These are phyloP conservation scores for Aspergillus sparsus DNA, from an alignment of 495 filamentous ascomycete genomes.

Conservation along the genomic window DNA sequence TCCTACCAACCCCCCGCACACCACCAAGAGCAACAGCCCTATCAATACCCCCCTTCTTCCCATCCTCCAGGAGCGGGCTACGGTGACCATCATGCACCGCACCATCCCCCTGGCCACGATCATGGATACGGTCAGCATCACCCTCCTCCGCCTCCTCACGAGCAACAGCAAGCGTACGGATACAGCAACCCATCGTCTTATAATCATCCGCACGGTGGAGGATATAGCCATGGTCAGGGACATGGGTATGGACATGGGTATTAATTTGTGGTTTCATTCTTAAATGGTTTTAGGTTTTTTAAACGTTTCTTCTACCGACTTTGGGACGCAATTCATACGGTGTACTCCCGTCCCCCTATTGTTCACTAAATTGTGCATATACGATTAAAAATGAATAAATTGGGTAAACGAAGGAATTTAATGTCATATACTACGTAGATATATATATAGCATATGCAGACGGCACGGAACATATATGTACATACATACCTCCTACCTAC, in stretches of 20 bases:
- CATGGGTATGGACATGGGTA: slow-evolving; percentile 10
- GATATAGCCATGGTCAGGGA: slow-evolving; percentile 2
- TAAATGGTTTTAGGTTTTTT: background rate
- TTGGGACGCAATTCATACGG: too few species aligned
- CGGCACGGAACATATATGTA: too few species aligned
- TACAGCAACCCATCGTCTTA: slow-evolving; percentile 5
- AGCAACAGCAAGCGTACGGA: slow-evolving; percentile 9
- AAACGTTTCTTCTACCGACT: background rate
- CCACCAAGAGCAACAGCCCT: slow-evolving; percentile 8
- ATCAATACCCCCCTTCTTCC: slow-evolving; percentile 13
- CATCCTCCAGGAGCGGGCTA: slow-evolving; percentile 8
- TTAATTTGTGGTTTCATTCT: background rate
- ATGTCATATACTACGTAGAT: too few species aligned
- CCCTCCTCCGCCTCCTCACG: background rate
- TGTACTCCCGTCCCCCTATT: too few species aligned
- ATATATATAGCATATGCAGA: too few species aligned
- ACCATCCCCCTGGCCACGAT: background rate
- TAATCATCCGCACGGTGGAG: slow-evolving; percentile 6
- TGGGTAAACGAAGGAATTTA: too few species aligned
- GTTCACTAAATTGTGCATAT: too few species aligned
- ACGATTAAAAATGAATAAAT: too few species aligned
- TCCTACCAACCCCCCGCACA: slow-evolving; percentile 5
- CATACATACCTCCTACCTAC: too few species aligned
- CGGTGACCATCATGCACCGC: background rate
- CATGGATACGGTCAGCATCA: background rate